Evolutionary conservation across 148 eudicot genomes (phyloP), one percentile per base, ranked within the genome.

Genomic region (Camellia lanceoleosa): DNA sequence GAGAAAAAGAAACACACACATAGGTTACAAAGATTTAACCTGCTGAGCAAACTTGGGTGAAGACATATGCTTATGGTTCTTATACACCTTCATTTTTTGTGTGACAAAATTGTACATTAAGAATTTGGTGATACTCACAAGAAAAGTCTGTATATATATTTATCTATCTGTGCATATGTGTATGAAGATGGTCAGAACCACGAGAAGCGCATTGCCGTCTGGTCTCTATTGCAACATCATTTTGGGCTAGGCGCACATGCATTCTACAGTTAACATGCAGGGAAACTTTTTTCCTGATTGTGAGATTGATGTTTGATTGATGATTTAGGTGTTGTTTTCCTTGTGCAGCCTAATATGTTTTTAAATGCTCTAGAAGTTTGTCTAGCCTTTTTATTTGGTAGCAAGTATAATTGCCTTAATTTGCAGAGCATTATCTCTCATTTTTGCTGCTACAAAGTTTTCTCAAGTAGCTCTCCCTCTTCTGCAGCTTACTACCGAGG

Each of bases 401-500:
- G 7, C 0, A 23, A 38, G 11, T 47, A n/a, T 62, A 12, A 52
- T 15, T 62, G n/a, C 41, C 11, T 14, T 15, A 47, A 10, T 46
- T 62, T 46, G 7, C 30, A 61, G 52, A n/a, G 38, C 15, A 5
- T 11, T 23, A 15, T 64, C 12, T 67, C 19, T 30, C 54, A 56
- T 62, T 47, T 23, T 6, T 7, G 19, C 15, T 56, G 54, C 47
- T 18, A 41, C 19, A 42, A n/a, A 42, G 10, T 65, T 46, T 64
- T 61, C 65, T 71, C 44, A 82, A 44, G 71, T 61, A 14, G 76
- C 10, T 59, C 52, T 12, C 19, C 30, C 7, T 80, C 69, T 71
- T 82, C 38, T 83, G 86, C 92, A 92, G 92, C 93, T 82, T 93
- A 93, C 76, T 93, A 93, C 74, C 97, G 97, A 62, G 97, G 94